phyloP scores from a whole-genome alignment of 1,284 basidiomycete species.

The Melampsora larici-populina region DNA sequence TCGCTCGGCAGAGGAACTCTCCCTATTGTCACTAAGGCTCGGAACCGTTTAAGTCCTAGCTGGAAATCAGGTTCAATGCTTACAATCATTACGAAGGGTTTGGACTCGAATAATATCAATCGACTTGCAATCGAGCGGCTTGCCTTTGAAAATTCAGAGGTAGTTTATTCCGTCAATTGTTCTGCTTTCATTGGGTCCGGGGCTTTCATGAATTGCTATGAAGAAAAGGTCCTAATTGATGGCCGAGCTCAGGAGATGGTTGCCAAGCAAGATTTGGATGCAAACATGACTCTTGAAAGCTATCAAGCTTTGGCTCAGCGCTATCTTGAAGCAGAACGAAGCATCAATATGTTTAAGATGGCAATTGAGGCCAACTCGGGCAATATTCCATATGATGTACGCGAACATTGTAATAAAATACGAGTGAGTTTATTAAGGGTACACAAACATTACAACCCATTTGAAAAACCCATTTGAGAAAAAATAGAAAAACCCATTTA shows the following conservation, averaged over 20 bases:
- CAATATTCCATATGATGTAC: background rate
- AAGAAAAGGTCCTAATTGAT: background rate
- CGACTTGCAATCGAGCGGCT: background rate
- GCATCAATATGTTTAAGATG: background rate
- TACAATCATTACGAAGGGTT: background rate
- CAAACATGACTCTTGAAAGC: background rate
- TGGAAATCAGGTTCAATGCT: background rate
- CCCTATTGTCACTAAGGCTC: background rate
- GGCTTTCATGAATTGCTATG: background rate
- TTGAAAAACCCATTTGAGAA: no score
- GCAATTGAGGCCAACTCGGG: background rate
- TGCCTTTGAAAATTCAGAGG: background rate
- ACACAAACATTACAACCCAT: no score
- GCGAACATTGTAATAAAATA: background rate
- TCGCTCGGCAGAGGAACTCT: background rate
- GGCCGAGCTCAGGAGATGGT: background rate
- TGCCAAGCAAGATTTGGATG: background rate
- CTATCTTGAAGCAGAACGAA: background rate
- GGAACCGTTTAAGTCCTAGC: background rate
- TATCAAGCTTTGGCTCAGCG: slow-evolving; percentile 4
- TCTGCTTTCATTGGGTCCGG: background rate
- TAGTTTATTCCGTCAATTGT: background rate
- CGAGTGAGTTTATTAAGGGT: background rate
- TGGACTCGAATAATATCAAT: background rate
- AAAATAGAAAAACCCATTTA: no score